phyloP scores from a whole-genome alignment of 176 grass and related monocot genomes.

The Bothriochloa decipiens region DNA sequence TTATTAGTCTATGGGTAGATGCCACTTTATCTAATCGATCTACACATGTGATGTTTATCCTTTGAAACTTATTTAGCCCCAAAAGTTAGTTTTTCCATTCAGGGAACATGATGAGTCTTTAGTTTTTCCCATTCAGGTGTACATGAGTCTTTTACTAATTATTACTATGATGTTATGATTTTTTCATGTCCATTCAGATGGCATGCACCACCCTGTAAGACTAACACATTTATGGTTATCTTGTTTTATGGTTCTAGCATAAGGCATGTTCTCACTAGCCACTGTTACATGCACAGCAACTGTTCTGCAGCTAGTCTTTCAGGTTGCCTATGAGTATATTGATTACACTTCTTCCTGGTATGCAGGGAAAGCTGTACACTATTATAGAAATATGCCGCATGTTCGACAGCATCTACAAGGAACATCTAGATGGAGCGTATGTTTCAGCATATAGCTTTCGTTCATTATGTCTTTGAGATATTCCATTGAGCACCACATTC shows the following conservation, averaged over 20 bases:
- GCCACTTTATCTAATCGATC: not conserved
- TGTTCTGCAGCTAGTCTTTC: not conserved
- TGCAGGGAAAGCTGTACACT: conserved; percentile 90
- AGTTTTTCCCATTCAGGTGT: too few species aligned
- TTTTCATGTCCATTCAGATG: not conserved
- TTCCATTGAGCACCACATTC: not conserved
- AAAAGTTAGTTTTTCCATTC: not conserved
- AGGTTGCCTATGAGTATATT: not conserved
- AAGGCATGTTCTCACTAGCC: not conserved
- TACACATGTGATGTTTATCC: not conserved
- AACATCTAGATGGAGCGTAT: conserved; percentile 93
- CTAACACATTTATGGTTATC: not conserved
- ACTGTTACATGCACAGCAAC: not conserved
- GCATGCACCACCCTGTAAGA: not conserved
- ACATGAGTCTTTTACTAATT: too few species aligned
- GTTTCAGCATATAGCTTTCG: conserved; percentile 26
- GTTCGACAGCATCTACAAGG: conserved; percentile 92
- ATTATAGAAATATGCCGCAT: conserved; percentile 98
- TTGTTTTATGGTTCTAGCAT: not conserved
- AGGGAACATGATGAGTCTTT: not conserved
- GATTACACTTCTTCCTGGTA: conserved; percentile 1
- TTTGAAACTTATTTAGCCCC: not conserved
- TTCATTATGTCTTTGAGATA: conserved; percentile 18
- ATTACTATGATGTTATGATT: too few species aligned
- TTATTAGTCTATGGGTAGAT: not conserved